Conservation (phyloP, 2,329 filamentous ascomycete species). For the Aspergillus pseudonomiae region DNA sequence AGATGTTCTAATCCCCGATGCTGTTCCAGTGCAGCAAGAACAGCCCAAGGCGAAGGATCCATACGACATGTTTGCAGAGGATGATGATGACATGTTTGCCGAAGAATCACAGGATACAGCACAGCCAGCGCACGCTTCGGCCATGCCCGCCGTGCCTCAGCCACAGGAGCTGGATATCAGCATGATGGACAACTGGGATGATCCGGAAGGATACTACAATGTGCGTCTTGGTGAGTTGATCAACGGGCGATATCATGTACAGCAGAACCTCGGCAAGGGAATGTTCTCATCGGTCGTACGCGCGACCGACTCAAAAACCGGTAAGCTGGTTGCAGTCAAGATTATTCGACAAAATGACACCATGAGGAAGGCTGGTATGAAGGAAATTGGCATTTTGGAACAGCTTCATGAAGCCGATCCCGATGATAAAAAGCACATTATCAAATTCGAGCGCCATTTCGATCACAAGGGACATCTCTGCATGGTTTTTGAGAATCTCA, state of each 20-base stretch:
- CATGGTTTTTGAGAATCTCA: slow-evolving; percentile 93
- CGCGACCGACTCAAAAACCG: slow-evolving; percentile 75
- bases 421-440: slow-evolving; percentile 87
- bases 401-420: slow-evolving; percentile 84
- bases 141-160: slow-evolving; percentile 54
- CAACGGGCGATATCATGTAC: slow-evolving; percentile 85
- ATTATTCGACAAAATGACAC: slow-evolving; percentile 97
- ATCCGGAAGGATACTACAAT: slow-evolving; percentile 95
- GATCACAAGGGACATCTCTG: slow-evolving; percentile 95
- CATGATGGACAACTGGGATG: slow-evolving; percentile 90
- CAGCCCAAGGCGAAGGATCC: slow-evolving; percentile 53
- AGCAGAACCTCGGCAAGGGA: slow-evolving; percentile 84
- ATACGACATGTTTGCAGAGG: slow-evolving; percentile 66
- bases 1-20: slow-evolving; percentile 53
- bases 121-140: slow-evolving; percentile 50
- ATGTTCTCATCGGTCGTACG: slow-evolving; percentile 97
- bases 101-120: slow-evolving; percentile 65
- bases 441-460: slow-evolving; percentile 83
- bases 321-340: slow-evolving; percentile 87
- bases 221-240: slow-evolving; percentile 89
- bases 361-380: slow-evolving; percentile 86
- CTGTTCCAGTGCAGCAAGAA: slow-evolving; percentile 37
- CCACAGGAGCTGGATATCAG: slow-evolving; percentile 67
- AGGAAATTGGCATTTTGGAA: slow-evolving; percentile 90
- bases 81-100: slow-evolving; percentile 83